Percentiles rank a stretch among this genome's conserved stretches.
These are phyloP conservation scores for Acanthamoeba healyi DNA, from an alignment of 208 protist genomes.

Conservation along the genomic window DNA sequence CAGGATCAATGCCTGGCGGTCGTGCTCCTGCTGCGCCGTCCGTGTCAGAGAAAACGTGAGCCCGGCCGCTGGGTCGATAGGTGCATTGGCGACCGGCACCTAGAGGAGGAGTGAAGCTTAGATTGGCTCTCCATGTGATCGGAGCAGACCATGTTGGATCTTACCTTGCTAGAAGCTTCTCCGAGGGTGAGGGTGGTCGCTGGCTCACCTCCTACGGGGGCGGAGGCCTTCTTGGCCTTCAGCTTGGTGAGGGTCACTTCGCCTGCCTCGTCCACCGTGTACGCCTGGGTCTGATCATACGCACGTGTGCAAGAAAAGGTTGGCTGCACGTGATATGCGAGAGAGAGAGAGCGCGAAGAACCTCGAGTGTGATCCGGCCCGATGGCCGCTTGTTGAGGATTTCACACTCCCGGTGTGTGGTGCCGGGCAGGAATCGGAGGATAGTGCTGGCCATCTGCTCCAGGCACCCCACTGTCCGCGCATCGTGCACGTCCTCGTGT, in stretches of 20 bases:
- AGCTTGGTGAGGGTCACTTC: constrained; percentile 1
- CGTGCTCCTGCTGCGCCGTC: background rate
- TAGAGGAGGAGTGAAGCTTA: too few relatives aligned
- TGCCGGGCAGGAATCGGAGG: background rate
- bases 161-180: too few relatives aligned
- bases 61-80: background rate
- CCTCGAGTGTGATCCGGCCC: constrained; percentile 8
- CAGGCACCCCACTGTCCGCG: background rate
- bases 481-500: background rate
- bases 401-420: background rate
- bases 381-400: constrained; percentile 39
- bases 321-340: too few relatives aligned
- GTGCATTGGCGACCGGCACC: background rate
- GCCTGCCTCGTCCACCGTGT: background rate
- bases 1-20: background rate
- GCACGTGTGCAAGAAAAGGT: too few relatives aligned
- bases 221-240: background rate
- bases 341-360: background rate
- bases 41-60: background rate
- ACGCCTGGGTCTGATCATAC: background rate
- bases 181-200: too few relatives aligned
- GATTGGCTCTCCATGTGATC: too few relatives aligned
- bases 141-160: too few relatives aligned
- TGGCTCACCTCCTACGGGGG: background rate
- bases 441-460: constrained; percentile 7